Conservation (phyloP, 306 rosid genomes). For the Aeschynomene evenia region DNA sequence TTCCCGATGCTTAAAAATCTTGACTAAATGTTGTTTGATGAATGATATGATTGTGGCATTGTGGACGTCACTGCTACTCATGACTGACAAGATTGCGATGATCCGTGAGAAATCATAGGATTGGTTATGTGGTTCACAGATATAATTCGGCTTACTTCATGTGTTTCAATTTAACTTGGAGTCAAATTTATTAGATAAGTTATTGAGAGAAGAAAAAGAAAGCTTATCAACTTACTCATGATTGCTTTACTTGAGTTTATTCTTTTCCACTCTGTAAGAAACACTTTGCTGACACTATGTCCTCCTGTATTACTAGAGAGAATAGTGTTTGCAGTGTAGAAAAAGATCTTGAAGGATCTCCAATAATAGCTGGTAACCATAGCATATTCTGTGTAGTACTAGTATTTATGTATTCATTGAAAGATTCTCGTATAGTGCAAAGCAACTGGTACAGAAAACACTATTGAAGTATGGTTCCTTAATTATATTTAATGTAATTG, state of each 20-base stretch:
- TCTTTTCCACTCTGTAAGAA: conserved; percentile 1
- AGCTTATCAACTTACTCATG: not conserved
- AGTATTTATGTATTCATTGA: not conserved
- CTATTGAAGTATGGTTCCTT: not conserved
- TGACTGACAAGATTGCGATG: not conserved
- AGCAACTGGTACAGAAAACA: not conserved
- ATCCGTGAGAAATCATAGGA: not conserved
- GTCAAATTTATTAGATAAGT: too few species aligned
- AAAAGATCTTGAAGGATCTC: conserved; percentile 6
- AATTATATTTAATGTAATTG: not conserved
- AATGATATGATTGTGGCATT: not conserved
- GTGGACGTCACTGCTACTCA: not conserved
- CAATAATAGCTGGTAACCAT: not conserved
- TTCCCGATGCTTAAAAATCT: not conserved
- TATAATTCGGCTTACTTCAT: not conserved
- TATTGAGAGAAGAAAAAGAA: too few species aligned
- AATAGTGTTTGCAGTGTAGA: conserved; percentile 9
- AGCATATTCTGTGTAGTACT: too few species aligned
- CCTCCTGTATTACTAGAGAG: not conserved
- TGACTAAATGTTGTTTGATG: not conserved
- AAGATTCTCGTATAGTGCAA: conserved; percentile 1
- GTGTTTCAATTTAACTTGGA: not conserved
- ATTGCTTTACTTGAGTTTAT: not conserved
- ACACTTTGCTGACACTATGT: conserved; percentile 16
- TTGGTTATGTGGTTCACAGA: not conserved